These are phyloP conservation scores for Orychophragmus violaceus DNA, from an alignment of 345 rosid genomes.

Conservation along the genomic window DNA sequence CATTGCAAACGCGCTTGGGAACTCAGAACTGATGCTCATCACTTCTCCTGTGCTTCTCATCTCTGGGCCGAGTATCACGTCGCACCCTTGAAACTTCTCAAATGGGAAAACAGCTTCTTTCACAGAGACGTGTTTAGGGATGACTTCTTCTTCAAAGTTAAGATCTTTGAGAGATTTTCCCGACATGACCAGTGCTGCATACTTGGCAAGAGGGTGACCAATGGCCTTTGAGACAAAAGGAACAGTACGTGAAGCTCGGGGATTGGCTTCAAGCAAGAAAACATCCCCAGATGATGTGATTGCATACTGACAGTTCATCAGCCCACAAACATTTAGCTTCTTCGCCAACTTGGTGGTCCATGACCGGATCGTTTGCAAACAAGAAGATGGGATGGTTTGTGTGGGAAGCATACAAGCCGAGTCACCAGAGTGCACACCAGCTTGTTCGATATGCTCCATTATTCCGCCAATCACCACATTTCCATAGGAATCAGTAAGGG, in stretches of 20 bases:
- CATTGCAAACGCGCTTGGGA: conserved; percentile 74
- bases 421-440: conserved; percentile 97
- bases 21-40: conserved; percentile 74
- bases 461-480: conserved; percentile 91
- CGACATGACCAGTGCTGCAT: conserved; percentile 88
- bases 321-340: conserved; percentile 79
- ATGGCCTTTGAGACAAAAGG: conserved; percentile 95
- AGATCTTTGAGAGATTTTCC: conserved; percentile 71
- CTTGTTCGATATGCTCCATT: conserved; percentile 98
- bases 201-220: conserved; percentile 88
- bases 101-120: conserved; percentile 97
- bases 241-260: conserved; percentile 92
- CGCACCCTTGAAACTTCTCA: conserved; percentile 89
- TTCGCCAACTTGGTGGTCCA: conserved; percentile 77
- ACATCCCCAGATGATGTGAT: conserved; percentile 73
- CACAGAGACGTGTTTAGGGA: conserved; percentile 72
- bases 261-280: conserved; percentile 93
- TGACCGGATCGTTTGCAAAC: conserved; percentile 60
- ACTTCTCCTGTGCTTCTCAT: conserved; percentile 97
- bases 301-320: conserved; percentile 93
- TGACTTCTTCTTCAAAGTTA: conserved; percentile 65
- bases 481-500: conserved; percentile 77
- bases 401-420: conserved; percentile 96
- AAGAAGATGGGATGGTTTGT: conserved; percentile 58
- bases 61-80: conserved; percentile 87